These are phyloP conservation scores for Citrus sp. DNA, from an alignment of 345 rosid species.

Conservation along the genomic window DNA sequence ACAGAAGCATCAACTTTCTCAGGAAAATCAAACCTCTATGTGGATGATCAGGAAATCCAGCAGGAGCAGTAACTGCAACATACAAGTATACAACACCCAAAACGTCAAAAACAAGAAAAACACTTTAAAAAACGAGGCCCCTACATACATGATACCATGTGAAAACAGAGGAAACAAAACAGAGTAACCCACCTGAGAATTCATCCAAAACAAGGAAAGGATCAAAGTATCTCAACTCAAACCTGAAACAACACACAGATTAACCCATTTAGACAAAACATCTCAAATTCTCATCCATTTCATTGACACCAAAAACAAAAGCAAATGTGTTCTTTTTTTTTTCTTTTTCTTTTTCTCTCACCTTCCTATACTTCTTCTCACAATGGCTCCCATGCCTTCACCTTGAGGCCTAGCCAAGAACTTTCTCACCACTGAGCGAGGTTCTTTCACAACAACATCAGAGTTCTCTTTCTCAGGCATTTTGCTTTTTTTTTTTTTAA, in stretches of 20 bases:
- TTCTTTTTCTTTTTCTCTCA: background rate
- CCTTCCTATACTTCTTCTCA: slow-evolving; percentile 96
- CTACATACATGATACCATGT: background rate
- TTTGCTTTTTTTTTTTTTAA: background rate
- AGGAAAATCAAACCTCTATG: slow-evolving; percentile 67
- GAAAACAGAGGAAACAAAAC: background rate
- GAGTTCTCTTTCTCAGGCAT: slow-evolving; percentile 32
- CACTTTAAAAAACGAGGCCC: background rate
- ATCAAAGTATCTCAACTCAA: slow-evolving; percentile 81
- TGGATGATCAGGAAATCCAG: slow-evolving; percentile 97
- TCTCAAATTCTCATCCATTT: background rate
- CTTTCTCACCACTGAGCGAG: slow-evolving; percentile 61
- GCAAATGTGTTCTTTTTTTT: background rate
- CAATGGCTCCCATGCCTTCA: slow-evolving; percentile 87
- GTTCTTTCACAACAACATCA: slow-evolving; percentile 26
- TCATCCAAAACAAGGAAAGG: slow-evolving; percentile 85
- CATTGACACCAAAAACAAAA: background rate
- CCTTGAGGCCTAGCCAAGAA: slow-evolving; percentile 84
- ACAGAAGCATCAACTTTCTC: background rate
- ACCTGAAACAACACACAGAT: slow-evolving; percentile 35
- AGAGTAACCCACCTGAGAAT: slow-evolving; percentile 63
- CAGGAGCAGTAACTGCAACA: slow-evolving; percentile 69
- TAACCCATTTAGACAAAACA: slow-evolving; percentile 16
- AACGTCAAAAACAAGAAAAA: slow-evolving; percentile 4
- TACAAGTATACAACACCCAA: slow-evolving; percentile 9